phyloP scores from a whole-genome alignment of 331 rosid species.

The Quercus phellos region DNA sequence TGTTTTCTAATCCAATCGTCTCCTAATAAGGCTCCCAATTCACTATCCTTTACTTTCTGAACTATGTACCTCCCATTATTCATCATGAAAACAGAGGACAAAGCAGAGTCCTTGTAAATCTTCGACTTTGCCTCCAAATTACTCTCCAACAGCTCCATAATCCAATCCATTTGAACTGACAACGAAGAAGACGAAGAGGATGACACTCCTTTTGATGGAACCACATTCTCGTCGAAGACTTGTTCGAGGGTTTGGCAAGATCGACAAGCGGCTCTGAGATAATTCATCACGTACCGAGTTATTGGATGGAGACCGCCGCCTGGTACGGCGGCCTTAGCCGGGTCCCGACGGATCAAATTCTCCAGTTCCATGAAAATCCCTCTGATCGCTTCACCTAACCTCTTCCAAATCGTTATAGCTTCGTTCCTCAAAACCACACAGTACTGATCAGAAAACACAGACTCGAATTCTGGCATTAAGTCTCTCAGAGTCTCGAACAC shows the following conservation, averaged over 20 bases:
- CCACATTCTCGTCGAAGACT: conserved; percentile 64
- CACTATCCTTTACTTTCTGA: conserved; percentile 73
- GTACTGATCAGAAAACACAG: conserved; percentile 68
- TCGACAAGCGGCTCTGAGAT: conserved; percentile 80
- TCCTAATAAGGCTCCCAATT: conserved; percentile 65
- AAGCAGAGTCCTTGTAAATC: conserved; percentile 60
- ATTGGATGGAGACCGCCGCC: conserved; percentile 93
- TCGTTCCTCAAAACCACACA: conserved; percentile 68
- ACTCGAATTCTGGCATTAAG: conserved; percentile 67
- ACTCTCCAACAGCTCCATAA: conserved; percentile 83
- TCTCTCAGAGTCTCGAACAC: conserved; percentile 81
- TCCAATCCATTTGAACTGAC: conserved; percentile 85
- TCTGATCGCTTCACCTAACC: conserved; percentile 75
- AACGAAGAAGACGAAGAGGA: conserved; percentile 50
- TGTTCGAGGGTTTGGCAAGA: conserved; percentile 69
- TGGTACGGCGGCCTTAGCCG: conserved; percentile 72
- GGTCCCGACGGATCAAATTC: conserved; percentile 88
- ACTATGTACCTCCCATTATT: conserved; percentile 86
- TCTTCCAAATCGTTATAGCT: conserved; percentile 77
- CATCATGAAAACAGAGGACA: conserved; percentile 77
- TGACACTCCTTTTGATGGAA: conserved; percentile 37
- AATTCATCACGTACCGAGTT: conserved; percentile 97
- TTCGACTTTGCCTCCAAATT: conserved; percentile 86
- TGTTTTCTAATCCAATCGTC: conserved; percentile 89
- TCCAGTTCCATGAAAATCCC: conserved; percentile 94